Evolutionary conservation across 345 rosid species (phyloP).

Genomic region (Pistacia vera): DNA sequence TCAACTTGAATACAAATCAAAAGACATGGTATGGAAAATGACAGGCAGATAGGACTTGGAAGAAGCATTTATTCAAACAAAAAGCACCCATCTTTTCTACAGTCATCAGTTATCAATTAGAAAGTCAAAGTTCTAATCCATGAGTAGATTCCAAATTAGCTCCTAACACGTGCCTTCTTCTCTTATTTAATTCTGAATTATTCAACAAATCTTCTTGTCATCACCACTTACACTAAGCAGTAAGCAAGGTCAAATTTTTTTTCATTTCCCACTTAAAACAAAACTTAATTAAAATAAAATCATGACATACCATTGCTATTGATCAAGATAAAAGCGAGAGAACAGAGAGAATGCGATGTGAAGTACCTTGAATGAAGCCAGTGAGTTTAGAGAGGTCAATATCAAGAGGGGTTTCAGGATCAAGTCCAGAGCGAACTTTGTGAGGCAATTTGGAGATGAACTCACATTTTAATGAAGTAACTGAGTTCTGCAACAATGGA

Average conservation of each 20-base stretch:
- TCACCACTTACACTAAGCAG: too few species aligned
- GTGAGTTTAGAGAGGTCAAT: slow-evolving; percentile 31
- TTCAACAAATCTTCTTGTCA: neutral
- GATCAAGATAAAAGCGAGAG: neutral
- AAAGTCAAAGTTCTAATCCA: too few species aligned
- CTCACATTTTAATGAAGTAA: slow-evolving; percentile 20
- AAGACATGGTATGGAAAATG: neutral
- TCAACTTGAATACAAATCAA: neutral
- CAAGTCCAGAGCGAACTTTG: slow-evolving; percentile 34
- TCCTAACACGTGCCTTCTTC: too few species aligned
- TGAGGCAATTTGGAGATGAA: slow-evolving; percentile 39
- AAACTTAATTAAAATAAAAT: too few species aligned
- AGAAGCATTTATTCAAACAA: neutral
- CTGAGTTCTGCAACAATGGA: slow-evolving; percentile 14
- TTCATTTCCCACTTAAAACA: too few species aligned
- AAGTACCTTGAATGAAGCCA: slow-evolving; percentile 30
- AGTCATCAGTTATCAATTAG: neutral
- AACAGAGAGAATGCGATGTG: neutral
- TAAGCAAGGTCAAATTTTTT: too few species aligned
- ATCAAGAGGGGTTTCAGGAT: slow-evolving; percentile 34
- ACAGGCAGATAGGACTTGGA: neutral
- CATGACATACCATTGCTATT: too few species aligned
- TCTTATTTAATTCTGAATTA: too few species aligned
- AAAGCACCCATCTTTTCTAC: neutral
- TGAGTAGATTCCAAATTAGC: too few species aligned